Evolutionary conservation across 2,329 filamentous ascomycete genomes (phyloP), one percentile per base, ranked within the genome.

Genomic region (Ophidiomyces ophidiicola): DNA sequence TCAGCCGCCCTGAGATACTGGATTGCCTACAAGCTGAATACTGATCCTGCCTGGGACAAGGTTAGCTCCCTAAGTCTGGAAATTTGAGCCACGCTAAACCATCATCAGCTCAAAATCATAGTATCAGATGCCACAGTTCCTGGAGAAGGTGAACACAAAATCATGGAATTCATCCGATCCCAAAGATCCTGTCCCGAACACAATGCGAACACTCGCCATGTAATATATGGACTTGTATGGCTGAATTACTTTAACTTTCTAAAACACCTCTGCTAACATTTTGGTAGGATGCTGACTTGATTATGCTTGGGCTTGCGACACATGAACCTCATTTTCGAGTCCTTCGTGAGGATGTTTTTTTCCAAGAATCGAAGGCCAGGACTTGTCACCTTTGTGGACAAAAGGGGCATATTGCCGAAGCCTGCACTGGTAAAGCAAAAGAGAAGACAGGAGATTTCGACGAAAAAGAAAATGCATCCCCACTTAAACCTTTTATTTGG

Each of bases 91-190:
- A 24, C 49, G 33, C 55, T 61, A 44, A 58, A 17, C 23, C 14
- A 19, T 14, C 3, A 35, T 38, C 53, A 71, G 62, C 70, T 94
- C 59, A 98, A 98, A 70, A 75, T 98, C 59, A 92, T 98, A 61
- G 96, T 98, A 50, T 98, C 90, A 6, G 90, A 98, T 68, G 88
- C 90, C 39, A 94, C 88, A 28, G 87, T 98, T 26, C 90, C 90
- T 39, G 90, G 90, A 56, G 90, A 98, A 65, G 90, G 90, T 58
- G 90, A 98, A 66, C 90, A 98, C 62, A 98, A 98, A 63, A 96
- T 98, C 56, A 98, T 98, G 90, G 80, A 90, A 50, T 98, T 96
- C 59, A 76, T 98, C 49, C 80, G 90, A 53, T 94, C 88, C 25
- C 92, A 98, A 62, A 78, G 90, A 53, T 76, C 82, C 35, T 90